phyloP scores from a whole-genome alignment of 768 basidiomycete species.

The Rhizopogon salebrosus region DNA sequence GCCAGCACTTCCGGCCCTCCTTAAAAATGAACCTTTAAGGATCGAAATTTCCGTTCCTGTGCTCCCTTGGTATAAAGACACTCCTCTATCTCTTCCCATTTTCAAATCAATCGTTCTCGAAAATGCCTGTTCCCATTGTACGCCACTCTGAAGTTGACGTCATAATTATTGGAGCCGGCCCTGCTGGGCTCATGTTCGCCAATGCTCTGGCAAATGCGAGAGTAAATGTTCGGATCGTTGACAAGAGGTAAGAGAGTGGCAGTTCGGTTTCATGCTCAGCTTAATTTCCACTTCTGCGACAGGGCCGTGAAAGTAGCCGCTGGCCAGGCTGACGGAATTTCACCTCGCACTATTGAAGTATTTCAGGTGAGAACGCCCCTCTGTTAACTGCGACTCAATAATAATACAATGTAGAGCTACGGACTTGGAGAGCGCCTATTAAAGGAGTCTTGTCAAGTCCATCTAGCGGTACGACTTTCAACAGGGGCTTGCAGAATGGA shows the following conservation, averaged over 20 bases:
- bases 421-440: constrained; percentile 62
- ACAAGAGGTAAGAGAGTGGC: constrained; percentile 28
- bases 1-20: too few species aligned
- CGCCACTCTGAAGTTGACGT: constrained; percentile 32
- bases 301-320: constrained; percentile 13
- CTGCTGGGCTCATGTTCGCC: constrained; percentile 39
- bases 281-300: not conserved
- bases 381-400: not conserved
- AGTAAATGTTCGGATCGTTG: constrained; percentile 34
- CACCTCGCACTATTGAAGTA: constrained; percentile 33
- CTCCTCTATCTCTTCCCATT: not conserved
- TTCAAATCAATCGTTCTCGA: not conserved
- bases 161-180: constrained; percentile 38
- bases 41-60: not conserved
- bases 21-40: not conserved
- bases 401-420: constrained; percentile 50
- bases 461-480: constrained; percentile 49
- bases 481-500: not conserved
- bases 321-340: constrained; percentile 26
- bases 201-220: constrained; percentile 33
- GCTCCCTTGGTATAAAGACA: not conserved
- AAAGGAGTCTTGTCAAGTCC: constrained; percentile 57
- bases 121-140: constrained; percentile 1
- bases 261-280: not conserved
- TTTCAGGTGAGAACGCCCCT: constrained; percentile 30